Evolutionary conservation across 495 filamentous ascomycete species (phyloP).

Genomic region (Xylaria palmicola): DNA sequence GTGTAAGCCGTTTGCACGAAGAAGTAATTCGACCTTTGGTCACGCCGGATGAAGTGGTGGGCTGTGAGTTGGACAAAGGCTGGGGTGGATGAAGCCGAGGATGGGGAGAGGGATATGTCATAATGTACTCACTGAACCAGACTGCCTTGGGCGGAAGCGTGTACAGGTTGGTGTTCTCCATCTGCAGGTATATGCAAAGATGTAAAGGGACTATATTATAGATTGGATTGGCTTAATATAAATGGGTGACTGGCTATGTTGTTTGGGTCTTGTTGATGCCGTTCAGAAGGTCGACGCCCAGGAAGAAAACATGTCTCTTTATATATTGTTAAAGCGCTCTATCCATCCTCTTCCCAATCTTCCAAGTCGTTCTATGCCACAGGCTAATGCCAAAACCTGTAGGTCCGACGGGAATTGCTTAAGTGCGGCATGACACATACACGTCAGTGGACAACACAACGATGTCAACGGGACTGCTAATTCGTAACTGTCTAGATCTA

Average conservation of each 20-base stretch:
- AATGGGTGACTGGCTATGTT: background rate
- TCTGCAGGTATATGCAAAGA: background rate
- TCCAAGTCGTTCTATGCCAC: background rate
- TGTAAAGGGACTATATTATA: background rate
- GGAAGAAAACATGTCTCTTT: background rate
- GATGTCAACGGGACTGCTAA: too few species aligned
- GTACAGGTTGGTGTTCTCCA: slow-evolving; percentile 35
- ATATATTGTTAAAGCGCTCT: background rate
- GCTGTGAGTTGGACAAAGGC: background rate
- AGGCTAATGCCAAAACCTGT: background rate
- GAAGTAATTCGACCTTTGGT: background rate
- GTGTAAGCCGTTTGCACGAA: background rate
- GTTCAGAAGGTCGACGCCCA: background rate
- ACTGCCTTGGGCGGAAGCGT: slow-evolving; percentile 46
- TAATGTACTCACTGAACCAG: slow-evolving; percentile 47
- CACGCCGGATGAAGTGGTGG: background rate
- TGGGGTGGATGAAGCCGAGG: background rate
- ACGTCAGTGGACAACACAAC: background rate
- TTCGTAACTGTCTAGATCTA: too few species aligned
- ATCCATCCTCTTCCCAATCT: background rate
- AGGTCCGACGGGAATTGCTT: background rate
- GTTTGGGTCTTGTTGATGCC: background rate
- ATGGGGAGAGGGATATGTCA: background rate
- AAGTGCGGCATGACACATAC: background rate
- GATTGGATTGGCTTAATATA: background rate